Base-by-base conservation (phyloP, 495 filamentous ascomycete species). In the Margaritispora aquatica region DNA sequence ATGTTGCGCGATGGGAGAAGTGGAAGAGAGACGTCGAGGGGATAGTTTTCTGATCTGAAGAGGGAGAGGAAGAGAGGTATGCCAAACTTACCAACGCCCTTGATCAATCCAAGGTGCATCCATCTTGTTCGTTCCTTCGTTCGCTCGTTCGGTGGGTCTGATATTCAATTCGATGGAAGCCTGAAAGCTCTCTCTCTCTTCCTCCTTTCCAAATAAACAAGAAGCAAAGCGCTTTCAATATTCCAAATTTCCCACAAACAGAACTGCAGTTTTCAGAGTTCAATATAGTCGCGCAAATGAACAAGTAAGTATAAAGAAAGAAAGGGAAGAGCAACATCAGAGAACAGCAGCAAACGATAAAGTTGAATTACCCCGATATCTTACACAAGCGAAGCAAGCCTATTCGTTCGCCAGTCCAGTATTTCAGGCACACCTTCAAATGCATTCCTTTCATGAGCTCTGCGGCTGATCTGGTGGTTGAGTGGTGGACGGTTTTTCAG, bases 81-180 rank as follows among this genome's bases (percentile, higher is more conserved):
- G 7, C 41, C 46, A 15, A 48, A 31, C 48, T 36, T 61, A 59
- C 67, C 63, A 68, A 60, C 65, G 54, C 47, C 57, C 59, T 41
- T 60, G 59, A 59, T 66, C 27, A 23, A 61, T 51, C 61, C 62
- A 50, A 22, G 7, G 26, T 23, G 7, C 38, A n/a, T 50, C 47
- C 47, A 50, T 50, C 47, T 23, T 24, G 47, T 22, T n/a, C n/a
- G n/a, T n/a, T n/a, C n/a, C n/a, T n/a, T n/a, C n/a, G n/a, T n/a
- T n/a, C n/a, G n/a, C n/a, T n/a, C n/a, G n/a, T n/a, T n/a, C n/a
- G n/a, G n/a, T n/a, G n/a, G n/a, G n/a, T n/a, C n/a, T n/a, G n/a
- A n/a, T n/a, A n/a, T n/a, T n/a, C n/a, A n/a, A n/a, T n/a, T n/a
- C n/a, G n/a, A n/a, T n/a, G n/a, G 19, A 50, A 50, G 24, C 47